These are phyloP conservation scores for Penicillium sp. DNA, from an alignment of 2,329 filamentous ascomycete species.

Conservation along the genomic window DNA sequence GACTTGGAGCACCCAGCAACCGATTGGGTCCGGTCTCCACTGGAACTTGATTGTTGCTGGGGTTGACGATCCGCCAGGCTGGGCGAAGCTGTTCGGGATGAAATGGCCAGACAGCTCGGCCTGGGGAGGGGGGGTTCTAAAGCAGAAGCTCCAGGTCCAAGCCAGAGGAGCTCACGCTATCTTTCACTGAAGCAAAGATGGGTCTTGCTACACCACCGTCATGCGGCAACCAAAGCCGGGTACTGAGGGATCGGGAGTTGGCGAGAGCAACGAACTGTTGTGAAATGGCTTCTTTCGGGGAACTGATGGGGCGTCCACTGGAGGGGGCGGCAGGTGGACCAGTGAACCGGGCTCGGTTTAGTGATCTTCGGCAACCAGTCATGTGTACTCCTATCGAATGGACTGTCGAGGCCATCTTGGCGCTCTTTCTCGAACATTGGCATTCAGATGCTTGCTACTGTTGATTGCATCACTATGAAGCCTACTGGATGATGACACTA, in stretches of 20 bases:
- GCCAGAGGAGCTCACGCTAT: not conserved
- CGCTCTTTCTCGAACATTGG: no score
- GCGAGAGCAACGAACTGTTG: not conserved
- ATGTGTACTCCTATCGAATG: no score
- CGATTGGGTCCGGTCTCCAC: constrained; percentile 19
- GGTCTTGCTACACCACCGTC: not conserved
- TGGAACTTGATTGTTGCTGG: constrained; percentile 14
- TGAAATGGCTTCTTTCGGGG: constrained; percentile 7
- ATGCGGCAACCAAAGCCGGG: not conserved
- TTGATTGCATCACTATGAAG: no score
- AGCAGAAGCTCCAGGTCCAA: not conserved
- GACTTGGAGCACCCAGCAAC: constrained; percentile 15
- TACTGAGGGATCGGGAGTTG: no score
- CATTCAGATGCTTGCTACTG: no score
- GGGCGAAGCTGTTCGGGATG: constrained; percentile 9
- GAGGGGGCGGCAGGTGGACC: constrained; percentile 15
- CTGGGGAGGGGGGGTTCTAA: not conserved
- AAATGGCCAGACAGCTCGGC: not conserved
- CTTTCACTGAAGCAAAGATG: not conserved
- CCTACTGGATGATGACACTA: no score
- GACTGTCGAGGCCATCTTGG: no score
- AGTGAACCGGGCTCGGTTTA: constrained; percentile 9
- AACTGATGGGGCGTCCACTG: constrained; percentile 2
- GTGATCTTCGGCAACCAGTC: no score
- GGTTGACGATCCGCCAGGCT: constrained; percentile 8